These are phyloP conservation scores for Russula olivacea DNA, from an alignment of 768 basidiomycete species.

Conservation along the genomic window DNA sequence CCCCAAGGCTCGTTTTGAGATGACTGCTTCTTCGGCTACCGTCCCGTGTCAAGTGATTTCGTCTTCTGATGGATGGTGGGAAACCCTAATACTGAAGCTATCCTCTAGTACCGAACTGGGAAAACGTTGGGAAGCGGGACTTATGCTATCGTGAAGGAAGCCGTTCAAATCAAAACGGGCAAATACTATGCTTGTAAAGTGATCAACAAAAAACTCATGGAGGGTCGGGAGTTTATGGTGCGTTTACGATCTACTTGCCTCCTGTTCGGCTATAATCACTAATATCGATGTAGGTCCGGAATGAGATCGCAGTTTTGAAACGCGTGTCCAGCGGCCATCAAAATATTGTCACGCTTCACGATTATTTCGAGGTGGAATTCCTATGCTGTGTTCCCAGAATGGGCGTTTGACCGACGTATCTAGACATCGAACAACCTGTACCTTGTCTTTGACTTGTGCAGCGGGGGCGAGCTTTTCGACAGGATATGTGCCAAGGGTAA, in stretches of 20 bases:
- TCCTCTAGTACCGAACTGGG: slow-evolving; percentile 74
- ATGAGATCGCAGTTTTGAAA: slow-evolving; percentile 95
- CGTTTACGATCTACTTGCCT: slow-evolving; percentile 25
- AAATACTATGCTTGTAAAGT: slow-evolving; percentile 99
- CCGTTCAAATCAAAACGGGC: slow-evolving; percentile 86
- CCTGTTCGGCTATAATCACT: slow-evolving; percentile 2
- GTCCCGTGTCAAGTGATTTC: slow-evolving; percentile 43
- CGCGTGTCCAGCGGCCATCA: slow-evolving; percentile 82
- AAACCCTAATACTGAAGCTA: neutral
- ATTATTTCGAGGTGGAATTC: slow-evolving; percentile 82
- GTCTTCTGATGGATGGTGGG: neutral
- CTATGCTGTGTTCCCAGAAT: neutral
- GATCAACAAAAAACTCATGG: slow-evolving; percentile 99
- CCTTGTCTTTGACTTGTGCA: slow-evolving; percentile 93
- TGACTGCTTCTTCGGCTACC: slow-evolving; percentile 34
- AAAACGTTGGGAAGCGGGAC: slow-evolving; percentile 87
- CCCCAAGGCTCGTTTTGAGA: slow-evolving; percentile 14
- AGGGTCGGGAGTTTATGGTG: slow-evolving; percentile 97
- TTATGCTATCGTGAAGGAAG: slow-evolving; percentile 93
- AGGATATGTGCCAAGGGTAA: slow-evolving; percentile 96
- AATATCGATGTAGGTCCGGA: slow-evolving; percentile 62
- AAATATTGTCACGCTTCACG: slow-evolving; percentile 91
- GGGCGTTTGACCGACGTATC: slow-evolving; percentile 2
- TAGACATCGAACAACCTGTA: slow-evolving; percentile 91
- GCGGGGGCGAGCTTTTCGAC: slow-evolving; percentile 97